Percentiles rank a stretch among this genome's conserved stretches.
Conservation (phyloP, 164 flowering plant genomes). For the Liriodendron chinense region DNA sequence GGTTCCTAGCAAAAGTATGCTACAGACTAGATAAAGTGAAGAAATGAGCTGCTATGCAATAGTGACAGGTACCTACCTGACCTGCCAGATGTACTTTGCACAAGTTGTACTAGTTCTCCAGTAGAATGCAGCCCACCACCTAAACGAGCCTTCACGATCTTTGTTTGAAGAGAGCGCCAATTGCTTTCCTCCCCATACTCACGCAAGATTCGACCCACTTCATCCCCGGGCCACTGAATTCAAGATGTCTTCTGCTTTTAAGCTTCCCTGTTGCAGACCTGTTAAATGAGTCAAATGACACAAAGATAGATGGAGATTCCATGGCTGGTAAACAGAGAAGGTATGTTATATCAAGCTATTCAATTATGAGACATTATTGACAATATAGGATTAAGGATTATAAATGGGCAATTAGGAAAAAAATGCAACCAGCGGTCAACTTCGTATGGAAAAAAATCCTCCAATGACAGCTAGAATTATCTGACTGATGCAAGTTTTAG, state of each 20-base stretch:
- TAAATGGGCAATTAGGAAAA: too few relatives aligned
- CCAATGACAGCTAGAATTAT: too few relatives aligned
- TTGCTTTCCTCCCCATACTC: conserved; percentile 96
- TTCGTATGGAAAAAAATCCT: too few relatives aligned
- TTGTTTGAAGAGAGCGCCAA: conserved; percentile 71
- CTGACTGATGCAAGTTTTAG: too few relatives aligned
- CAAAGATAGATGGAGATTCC: background rate
- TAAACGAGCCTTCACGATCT: conserved; percentile 68
- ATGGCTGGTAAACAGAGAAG: background rate
- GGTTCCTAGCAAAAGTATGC: too few relatives aligned
- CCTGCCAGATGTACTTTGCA: conserved; percentile 37
- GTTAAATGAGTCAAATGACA: conserved; percentile 43
- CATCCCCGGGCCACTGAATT: conserved; percentile 92
- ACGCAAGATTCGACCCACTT: conserved; percentile 74
- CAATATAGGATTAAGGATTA: background rate
- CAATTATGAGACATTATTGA: background rate
- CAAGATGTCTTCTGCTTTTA: conserved; percentile 84
- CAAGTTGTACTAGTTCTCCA: conserved; percentile 58
- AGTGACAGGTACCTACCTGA: conserved; percentile 38
- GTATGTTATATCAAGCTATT: background rate
- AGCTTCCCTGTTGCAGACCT: conserved; percentile 71
- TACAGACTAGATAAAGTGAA: background rate
- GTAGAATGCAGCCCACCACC: conserved; percentile 83
- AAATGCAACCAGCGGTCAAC: too few relatives aligned
- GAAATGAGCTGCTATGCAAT: background rate